phyloP scores from a whole-genome alignment of 108 stramenopile genomes.

The Conticribra weissflogii region DNA sequence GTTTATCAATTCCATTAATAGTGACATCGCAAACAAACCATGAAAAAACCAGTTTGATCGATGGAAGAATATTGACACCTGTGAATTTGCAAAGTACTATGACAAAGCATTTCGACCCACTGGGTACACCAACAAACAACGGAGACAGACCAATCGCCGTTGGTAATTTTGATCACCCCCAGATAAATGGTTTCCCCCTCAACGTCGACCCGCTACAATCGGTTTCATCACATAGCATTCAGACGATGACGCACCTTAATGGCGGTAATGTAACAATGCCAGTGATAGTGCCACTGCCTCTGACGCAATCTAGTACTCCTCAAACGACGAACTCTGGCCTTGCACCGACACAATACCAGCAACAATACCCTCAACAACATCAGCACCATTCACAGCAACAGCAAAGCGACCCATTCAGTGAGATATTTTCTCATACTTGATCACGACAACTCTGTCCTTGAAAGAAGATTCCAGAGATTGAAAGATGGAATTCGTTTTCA shows the following conservation, averaged over 20 bases:
- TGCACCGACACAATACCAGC: no score
- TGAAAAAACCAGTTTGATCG: neutral
- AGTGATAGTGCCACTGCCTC: neutral
- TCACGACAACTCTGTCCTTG: no score
- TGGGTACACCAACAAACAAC: neutral
- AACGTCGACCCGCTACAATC: no score
- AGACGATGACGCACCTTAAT: neutral
- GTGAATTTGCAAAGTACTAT: neutral
- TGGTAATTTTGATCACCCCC: neutral
- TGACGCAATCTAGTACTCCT: neutral
- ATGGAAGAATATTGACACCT: neutral
- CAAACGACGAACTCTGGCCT: neutral
- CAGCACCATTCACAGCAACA: neutral
- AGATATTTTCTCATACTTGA: no score
- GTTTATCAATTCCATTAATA: neutral
- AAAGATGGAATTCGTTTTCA: no score
- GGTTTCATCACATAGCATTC: neutral
- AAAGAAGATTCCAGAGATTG: no score
- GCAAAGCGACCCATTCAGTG: neutral
- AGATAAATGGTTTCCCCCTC: neutral
- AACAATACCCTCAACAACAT: neutral
- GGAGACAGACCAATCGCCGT: neutral
- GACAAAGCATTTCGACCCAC: neutral
- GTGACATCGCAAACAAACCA: neutral
- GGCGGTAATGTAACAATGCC: neutral